Base-by-base conservation (phyloP, 257 asterid genomes). In the Ilex aquifolium region DNA sequence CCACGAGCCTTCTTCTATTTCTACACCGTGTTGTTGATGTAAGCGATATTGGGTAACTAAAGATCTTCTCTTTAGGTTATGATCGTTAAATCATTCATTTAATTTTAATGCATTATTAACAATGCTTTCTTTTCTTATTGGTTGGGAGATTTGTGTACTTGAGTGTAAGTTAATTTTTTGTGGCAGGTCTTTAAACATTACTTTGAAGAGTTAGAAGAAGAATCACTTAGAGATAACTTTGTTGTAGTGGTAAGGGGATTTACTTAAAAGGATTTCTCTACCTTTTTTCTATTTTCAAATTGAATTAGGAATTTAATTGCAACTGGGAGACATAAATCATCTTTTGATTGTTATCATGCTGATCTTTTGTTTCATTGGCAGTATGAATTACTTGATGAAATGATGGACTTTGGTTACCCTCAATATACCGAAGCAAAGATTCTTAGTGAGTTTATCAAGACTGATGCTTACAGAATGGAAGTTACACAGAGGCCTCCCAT, bases 331-430 rank as follows among this genome's bases (percentile, higher is more conserved):
- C 51, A 51, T 6, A 21, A n/a, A 58, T 32, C 21, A 11, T 30
- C 27, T 21, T 31, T 31, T 59, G 54, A 12, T 4, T 49, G 54
- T 3, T 3, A 49, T 49, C 54, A 11, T 49, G 54, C 57, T 10
- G 57, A 63, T 73, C 29, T 56, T 65, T 61, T 54, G 10, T 65
- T 69, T 44, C 60, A 14, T 67, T 69, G 64, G 32, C 75, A 93
- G 97, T 94, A 94, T 60, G 99, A 94, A 83, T 81, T 94, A 68
- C 97, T 94, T 65, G 99, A 94, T 32, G 99, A 94, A 72, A 90
- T 94, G 75, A 94, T 94, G 99, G 99, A 94, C 79, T 94, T 90
- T 69, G 99, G 99, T 56, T 94, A 94, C 74, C 99, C 99, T 53
- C 99, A 94, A 82, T 94, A 65, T 64, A 94, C 99, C 14, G 99